Base-by-base conservation (phyloP, 2,329 filamentous ascomycete species). In the Aspergillus phoenicis region DNA sequence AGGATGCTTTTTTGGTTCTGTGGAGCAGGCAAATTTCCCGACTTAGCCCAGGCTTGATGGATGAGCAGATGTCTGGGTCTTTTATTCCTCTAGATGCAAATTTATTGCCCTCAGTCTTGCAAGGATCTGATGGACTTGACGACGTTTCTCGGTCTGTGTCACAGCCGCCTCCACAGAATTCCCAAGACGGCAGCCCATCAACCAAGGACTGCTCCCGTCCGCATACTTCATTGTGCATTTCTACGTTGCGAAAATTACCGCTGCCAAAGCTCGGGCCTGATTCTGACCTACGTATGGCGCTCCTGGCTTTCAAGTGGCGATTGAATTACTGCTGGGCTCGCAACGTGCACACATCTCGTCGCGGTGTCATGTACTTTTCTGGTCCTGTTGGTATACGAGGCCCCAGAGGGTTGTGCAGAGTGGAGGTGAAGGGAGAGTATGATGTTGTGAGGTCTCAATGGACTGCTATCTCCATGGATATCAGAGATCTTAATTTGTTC, bases 351-450 rank as follows among this genome's bases (percentile, higher is more conserved):
- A 68, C 68, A 41, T 68, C 70, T 53, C 67, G 62, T n/a, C 72
- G 71, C 36, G 75, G 75, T 15, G 67, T 68, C 13, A 75, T 77
- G 60, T 74, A 70, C 38, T 63, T 77, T n/a, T 57, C 62, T 51
- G 75, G 75, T 3, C 73, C 72, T 11, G 69, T 77, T 24, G 73
- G 72, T 6, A 52, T 77, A 1, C 70, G 68, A 54, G 75, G 75
- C 4, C 69, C 72, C 2, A 68, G 68, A 33, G 75, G 74, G 10
- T 69, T 71, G 55, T 76, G 74, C 58, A 70, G 75, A 56, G 65
- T 76, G 56, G 73, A 77, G 60, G 73, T 77, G 8, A 64, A 63
- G 20, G 75, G 73, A 28, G 74, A 75, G 68, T 77, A 76, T 60
- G 71, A 77, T 54, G 73, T 74, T 41, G 62, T 58, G 11, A 64